Base-by-base conservation (phyloP, 225 moss, liverwort and hornwort genomes). In the Pseudoscleropodium purum region DNA sequence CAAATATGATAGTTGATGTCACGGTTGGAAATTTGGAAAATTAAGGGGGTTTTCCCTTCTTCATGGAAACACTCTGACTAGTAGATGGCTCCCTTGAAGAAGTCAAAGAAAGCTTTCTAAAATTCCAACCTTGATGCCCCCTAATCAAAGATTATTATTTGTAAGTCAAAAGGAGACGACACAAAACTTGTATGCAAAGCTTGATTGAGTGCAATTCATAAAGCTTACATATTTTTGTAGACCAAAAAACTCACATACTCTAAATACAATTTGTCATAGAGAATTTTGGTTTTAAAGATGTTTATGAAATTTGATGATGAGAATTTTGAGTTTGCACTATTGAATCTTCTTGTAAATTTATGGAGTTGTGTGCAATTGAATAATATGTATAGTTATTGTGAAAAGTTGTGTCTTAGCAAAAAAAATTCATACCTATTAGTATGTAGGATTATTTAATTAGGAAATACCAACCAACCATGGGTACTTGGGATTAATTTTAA, bases 1-100 rank as follows among this genome's bases (percentile, higher is more conserved):
- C 5, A 16, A 41, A 73, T 27, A 43, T 0, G 2, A 72, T 73
- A 43, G 16, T 43, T 0, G 0, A 0, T 0, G 0, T 72, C 0
- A 3, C 0, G 43, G 29, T 16, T 73, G 27, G 1, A 73, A 27
- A 27, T 27, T 43, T 5, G 0, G 2, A 43, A 41, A 72, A 72
- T 9, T 72, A 41, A 2, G n/a, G n/a, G n/a, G n/a, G 26, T 27
- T 15, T 26, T 26, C 0, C 15, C 5, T 41, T 72, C 15, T 72
- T 41, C 2, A 0, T 0, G 1, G 0, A 69, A 23, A 69, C 12
- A 69, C n/a, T 69, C 12, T n/a, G n/a, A n/a, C n/a, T 24, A n/a
- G 4, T 69, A n/a, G n/a, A 23, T 69, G 12, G 6, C 7, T 5
- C 7, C 12, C 2, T 21, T n/a, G 4, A 23, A 37, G 7, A n/a